Percentiles rank a stretch among this genome's conserved stretches.
These are phyloP conservation scores for Suillus clintonianus DNA, from an alignment of 768 basidiomycete genomes.

Conservation along the genomic window DNA sequence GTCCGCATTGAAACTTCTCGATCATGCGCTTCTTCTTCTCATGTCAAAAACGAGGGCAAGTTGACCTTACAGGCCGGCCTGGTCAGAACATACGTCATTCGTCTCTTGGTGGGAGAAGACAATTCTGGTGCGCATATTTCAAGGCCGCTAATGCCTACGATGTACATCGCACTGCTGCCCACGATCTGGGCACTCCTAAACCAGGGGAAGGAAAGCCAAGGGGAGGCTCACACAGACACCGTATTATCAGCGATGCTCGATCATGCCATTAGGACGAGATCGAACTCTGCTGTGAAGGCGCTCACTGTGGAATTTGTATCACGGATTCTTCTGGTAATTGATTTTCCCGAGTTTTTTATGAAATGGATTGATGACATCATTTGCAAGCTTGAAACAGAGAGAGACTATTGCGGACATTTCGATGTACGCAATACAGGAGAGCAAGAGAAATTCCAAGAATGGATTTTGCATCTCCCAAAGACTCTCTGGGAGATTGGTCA, in stretches of 20 bases:
- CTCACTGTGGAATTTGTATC: slow-evolving; percentile 76
- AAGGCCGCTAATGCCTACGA: slow-evolving; percentile 51
- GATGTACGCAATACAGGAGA: slow-evolving; percentile 31
- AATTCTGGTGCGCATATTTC: slow-evolving; percentile 44
- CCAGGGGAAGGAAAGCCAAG: slow-evolving; percentile 34
- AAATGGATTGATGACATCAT: slow-evolving; percentile 6
- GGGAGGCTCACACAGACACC: slow-evolving; percentile 20
- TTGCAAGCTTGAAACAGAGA: slow-evolving; percentile 59
- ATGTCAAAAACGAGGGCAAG: slow-evolving; percentile 18
- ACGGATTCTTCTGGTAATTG: slow-evolving; percentile 64
- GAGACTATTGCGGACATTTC: slow-evolving; percentile 53
- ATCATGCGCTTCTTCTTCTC: slow-evolving; percentile 18
- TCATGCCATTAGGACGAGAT: slow-evolving; percentile 61
- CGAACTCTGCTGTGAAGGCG: slow-evolving; percentile 65
- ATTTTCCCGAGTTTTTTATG: not conserved
- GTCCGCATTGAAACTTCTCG: slow-evolving; percentile 8
- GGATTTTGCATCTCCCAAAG: slow-evolving; percentile 78
- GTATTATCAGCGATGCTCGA: slow-evolving; percentile 59
- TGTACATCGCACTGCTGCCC: slow-evolving; percentile 72
- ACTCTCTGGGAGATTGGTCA: slow-evolving; percentile 82
- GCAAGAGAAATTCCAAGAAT: slow-evolving; percentile 48
- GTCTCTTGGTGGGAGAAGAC: slow-evolving; percentile 56
- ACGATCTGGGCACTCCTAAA: slow-evolving; percentile 78
- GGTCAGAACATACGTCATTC: slow-evolving; percentile 62
- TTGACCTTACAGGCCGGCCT: slow-evolving; percentile 44